Conservation (phyloP, 441 rosid genomes). For the Erodium trifolium region DNA sequence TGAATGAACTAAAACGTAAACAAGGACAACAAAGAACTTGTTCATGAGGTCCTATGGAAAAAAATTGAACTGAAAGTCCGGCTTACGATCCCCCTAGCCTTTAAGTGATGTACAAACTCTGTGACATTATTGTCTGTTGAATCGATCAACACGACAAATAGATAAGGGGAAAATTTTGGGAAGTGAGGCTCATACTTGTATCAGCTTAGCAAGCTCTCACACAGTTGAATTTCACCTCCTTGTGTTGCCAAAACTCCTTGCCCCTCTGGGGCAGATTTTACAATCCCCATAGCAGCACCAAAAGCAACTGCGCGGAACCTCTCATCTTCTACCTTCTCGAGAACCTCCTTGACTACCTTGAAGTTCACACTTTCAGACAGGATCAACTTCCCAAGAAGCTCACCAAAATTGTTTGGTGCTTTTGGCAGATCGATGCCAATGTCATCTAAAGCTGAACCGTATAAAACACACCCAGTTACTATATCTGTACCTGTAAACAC, state of each 20-base stretch:
- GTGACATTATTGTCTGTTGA: neutral
- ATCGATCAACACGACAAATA: neutral
- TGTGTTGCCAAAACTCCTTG: slow-evolving; percentile 42
- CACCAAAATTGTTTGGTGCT: slow-evolving; percentile 74
- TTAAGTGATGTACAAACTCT: neutral
- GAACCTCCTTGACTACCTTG: slow-evolving; percentile 43
- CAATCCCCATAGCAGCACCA: slow-evolving; percentile 39
- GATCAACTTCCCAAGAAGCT: slow-evolving; percentile 55
- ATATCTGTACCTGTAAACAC: slow-evolving; percentile 43
- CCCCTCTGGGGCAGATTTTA: slow-evolving; percentile 32
- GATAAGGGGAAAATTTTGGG: neutral
- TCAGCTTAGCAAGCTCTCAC: slow-evolving; percentile 29
- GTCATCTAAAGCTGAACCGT: slow-evolving; percentile 67
- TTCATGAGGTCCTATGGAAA: no score
- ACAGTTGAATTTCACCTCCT: slow-evolving; percentile 53
- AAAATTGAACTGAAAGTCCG: no score
- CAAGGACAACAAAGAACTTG: neutral
- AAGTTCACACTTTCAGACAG: slow-evolving; percentile 45
- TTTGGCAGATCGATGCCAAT: slow-evolving; percentile 71
- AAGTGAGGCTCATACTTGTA: neutral
- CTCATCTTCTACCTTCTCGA: slow-evolving; percentile 59
- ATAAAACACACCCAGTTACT: slow-evolving; percentile 56
- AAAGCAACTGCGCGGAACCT: slow-evolving; percentile 42
- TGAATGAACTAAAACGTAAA: neutral
- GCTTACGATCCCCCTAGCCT: neutral